Conservation (phyloP, 1,139 yeast genomes). For the Lodderomyces metapsilosis region DNA sequence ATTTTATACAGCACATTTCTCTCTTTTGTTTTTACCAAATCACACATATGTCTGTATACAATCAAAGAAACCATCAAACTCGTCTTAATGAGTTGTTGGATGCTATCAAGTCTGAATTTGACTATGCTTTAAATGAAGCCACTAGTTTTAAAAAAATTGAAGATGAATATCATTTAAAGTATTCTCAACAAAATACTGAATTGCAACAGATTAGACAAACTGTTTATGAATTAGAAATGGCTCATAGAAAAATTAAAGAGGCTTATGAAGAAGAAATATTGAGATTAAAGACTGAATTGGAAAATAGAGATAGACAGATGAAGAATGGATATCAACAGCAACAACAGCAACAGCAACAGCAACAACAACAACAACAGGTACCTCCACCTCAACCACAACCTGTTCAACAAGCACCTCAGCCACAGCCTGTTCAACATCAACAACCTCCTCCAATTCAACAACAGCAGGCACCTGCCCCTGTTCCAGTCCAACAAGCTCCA, state of each 20-base stretch:
- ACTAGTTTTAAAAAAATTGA: conserved; percentile 84
- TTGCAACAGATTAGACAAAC: conserved; percentile 94
- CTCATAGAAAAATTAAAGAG: conserved; percentile 92
- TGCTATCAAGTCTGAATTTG: conserved; percentile 90
- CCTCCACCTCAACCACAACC: conserved; percentile 18
- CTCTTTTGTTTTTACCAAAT: no score
- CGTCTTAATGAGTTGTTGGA: conserved; percentile 77
- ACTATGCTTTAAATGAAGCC: conserved; percentile 82
- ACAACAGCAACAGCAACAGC: conserved; percentile 11
- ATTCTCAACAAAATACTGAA: conserved; percentile 89
- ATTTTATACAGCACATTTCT: no score
- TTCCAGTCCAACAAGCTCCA: conserved; percentile 27
- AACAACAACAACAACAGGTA: conserved; percentile 10
- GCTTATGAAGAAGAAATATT: conserved; percentile 92
- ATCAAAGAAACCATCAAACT: conserved; percentile 48
- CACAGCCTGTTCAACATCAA: conserved; percentile 28
- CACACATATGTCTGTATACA: conserved; percentile 23
- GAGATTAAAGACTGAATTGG: conserved; percentile 82
- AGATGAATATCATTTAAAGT: conserved; percentile 88
- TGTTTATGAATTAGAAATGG: conserved; percentile 89
- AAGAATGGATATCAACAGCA: conserved; percentile 16
- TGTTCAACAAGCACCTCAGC: conserved; percentile 21
- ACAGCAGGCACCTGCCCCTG: conserved; percentile 20
- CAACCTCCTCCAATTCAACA: conserved; percentile 15
- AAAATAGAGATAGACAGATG: conserved; percentile 62